Conservation (phyloP, 2,329 filamentous ascomycete genomes). For the Fusarium praegraminearum region DNA sequence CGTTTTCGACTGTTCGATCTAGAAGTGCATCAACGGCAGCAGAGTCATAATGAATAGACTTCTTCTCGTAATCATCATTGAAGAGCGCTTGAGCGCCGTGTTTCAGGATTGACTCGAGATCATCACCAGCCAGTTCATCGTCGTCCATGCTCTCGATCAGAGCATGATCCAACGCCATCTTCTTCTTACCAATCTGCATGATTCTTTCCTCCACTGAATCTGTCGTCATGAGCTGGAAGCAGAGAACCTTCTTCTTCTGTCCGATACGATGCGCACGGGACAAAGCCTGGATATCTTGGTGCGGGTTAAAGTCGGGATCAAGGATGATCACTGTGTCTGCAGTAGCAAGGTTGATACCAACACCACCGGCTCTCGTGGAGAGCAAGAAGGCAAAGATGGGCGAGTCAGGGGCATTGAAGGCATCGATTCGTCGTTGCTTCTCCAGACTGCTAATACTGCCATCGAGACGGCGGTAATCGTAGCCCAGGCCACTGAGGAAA, state of each 20-base stretch:
- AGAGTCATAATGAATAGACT: constrained; percentile 84
- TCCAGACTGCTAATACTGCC: constrained; percentile 83
- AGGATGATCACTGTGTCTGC: constrained; percentile 98
- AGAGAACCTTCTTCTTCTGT: constrained; percentile 94
- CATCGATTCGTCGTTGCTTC: constrained; percentile 95
- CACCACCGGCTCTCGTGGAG: constrained; percentile 93
- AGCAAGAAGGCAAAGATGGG: constrained; percentile 89
- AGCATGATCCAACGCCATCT: constrained; percentile 95
- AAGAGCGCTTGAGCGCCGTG: constrained; percentile 91
- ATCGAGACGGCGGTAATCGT: constrained; percentile 84
- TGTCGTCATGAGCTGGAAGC: constrained; percentile 93
- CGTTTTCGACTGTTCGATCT: constrained; percentile 85
- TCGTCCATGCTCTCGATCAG: constrained; percentile 92
- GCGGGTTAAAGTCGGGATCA: constrained; percentile 96
- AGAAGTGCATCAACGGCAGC: constrained; percentile 88
- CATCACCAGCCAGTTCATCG: constrained; percentile 81
- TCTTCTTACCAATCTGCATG: constrained; percentile 93
- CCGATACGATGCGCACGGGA: constrained; percentile 96
- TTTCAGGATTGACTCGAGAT: constrained; percentile 87
- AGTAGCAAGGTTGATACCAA: constrained; percentile 96
- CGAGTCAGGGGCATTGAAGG: constrained; percentile 88
- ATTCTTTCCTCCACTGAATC: constrained; percentile 94
- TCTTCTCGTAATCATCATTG: constrained; percentile 75
- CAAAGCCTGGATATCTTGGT: constrained; percentile 96
- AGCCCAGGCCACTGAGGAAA: constrained; percentile 81